Evolutionary conservation across 1,284 basidiomycete species (phyloP).

Genomic region (Lignosus rhinocerotis): DNA sequence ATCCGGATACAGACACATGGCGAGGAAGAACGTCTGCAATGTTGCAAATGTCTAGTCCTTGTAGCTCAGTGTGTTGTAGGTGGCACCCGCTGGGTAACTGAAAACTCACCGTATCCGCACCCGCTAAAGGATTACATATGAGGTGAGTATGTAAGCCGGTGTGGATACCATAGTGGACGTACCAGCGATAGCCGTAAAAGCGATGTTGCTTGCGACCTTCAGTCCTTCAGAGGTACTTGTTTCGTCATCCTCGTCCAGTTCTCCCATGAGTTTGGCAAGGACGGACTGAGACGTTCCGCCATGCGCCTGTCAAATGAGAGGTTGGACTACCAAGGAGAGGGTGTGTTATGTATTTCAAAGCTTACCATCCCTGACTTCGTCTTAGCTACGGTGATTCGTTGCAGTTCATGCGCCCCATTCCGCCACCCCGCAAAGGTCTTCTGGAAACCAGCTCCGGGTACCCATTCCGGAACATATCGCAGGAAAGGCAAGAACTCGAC

Average conservation of each 20-base stretch:
- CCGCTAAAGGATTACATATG: neutral
- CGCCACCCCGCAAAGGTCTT: neutral
- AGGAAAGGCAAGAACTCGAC: slow-evolving; percentile 24
- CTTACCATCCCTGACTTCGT: slow-evolving; percentile 1
- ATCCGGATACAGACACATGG: slow-evolving; percentile 36
- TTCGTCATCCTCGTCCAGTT: neutral
- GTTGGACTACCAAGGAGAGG: too few relatives aligned
- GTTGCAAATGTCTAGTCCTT: neutral
- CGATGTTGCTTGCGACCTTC: slow-evolving; percentile 1
- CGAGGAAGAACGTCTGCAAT: slow-evolving; percentile 30
- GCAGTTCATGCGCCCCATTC: neutral
- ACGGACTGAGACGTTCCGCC: neutral
- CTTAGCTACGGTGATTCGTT: neutral
- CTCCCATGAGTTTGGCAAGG: slow-evolving; percentile 3
- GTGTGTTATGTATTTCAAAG: too few relatives aligned
- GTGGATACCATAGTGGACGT: neutral
- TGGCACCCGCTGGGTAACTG: neutral
- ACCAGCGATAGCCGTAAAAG: slow-evolving; percentile 10
- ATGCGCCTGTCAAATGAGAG: neutral
- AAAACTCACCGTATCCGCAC: neutral
- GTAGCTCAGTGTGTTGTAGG: too few relatives aligned
- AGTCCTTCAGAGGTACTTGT: neutral
- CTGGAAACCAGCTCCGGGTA: slow-evolving; percentile 28
- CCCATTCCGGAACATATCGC: slow-evolving; percentile 25
- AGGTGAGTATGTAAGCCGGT: too few relatives aligned